Percentiles rank a stretch among this genome's conserved stretches.
These are phyloP conservation scores for Tetrahymena elliotti DNA, from an alignment of 73 alveolate species.

Conservation along the genomic window DNA sequence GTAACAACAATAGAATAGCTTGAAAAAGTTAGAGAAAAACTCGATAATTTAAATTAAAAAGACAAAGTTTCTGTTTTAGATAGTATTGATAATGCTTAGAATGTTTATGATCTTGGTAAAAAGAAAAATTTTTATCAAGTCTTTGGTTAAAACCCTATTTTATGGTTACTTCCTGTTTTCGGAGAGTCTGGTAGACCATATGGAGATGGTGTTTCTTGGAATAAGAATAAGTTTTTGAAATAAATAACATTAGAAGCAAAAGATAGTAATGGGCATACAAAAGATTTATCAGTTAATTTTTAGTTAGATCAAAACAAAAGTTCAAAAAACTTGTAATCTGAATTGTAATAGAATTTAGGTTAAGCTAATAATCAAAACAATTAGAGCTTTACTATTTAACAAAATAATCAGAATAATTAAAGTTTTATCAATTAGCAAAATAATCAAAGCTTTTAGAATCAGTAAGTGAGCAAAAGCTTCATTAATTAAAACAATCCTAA, in stretches of 20 bases:
- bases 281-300: background rate
- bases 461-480: background rate
- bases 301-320: background rate
- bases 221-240: background rate
- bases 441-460: background rate
- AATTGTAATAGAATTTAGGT: background rate
- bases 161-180: constrained; percentile 22
- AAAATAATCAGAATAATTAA: too few relatives aligned
- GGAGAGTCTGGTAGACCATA: constrained; percentile 31
- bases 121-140: constrained; percentile 15
- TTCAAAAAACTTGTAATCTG: background rate
- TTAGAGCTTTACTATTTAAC: background rate
- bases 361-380: too few relatives aligned
- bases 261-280: background rate
- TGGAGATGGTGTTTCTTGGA: constrained; percentile 44
- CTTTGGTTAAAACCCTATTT: constrained; percentile 23
- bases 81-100: constrained; percentile 16
- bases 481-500: background rate
- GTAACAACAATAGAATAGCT: constrained; percentile 47
- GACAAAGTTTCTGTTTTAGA: constrained; percentile 59
- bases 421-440: background rate
- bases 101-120: constrained; percentile 6
- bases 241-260: background rate
- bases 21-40: constrained; percentile 12
- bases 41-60: constrained; percentile 41